Base-by-base conservation (phyloP, 2,329 filamentous ascomycete species). In the Dothideomycetes sp. region DNA sequence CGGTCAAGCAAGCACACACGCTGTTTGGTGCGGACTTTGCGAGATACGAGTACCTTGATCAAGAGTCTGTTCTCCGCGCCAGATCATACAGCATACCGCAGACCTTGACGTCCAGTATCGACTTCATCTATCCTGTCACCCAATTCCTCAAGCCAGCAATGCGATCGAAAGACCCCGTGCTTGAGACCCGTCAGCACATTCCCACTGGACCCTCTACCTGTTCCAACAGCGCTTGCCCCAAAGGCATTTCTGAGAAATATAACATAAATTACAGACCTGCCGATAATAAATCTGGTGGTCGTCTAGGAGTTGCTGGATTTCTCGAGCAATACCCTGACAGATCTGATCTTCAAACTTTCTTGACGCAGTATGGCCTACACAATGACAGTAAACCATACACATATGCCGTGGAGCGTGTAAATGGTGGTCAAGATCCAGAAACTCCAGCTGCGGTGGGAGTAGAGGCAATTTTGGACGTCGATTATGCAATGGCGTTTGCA, bases 121-220 rank as follows among this genome's bases (percentile, higher is more conserved):
- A n/a, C n/a, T n/a, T n/a, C n/a, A n/a, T n/a, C n/a, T n/a, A n/a
- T n/a, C n/a, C n/a, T n/a, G n/a, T n/a, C n/a, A n/a, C n/a, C n/a
- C n/a, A n/a, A n/a, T n/a, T n/a, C n/a, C n/a, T n/a, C n/a, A n/a
- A n/a, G n/a, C n/a, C n/a, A n/a, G n/a, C n/a, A n/a, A n/a, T n/a
- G n/a, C n/a, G n/a, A n/a, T n/a, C n/a, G n/a, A n/a, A n/a, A n/a
- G n/a, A n/a, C n/a, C n/a, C n/a, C n/a, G n/a, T n/a, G n/a, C n/a
- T n/a, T n/a, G n/a, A n/a, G n/a, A n/a, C n/a, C n/a, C n/a, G n/a
- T n/a, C 38, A 40, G 19, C 15, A 41, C 16, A 44, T 53, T 42
- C 43, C 50, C 30, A 50, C 48, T 50, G 42, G 65, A 18, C 48
- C 54, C 5, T 44, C 51, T 16, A 60, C 60, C 24, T 72, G 68